Base-by-base conservation (phyloP, 2,329 filamentous ascomycete genomes). In the Lachnellula occidentalis region DNA sequence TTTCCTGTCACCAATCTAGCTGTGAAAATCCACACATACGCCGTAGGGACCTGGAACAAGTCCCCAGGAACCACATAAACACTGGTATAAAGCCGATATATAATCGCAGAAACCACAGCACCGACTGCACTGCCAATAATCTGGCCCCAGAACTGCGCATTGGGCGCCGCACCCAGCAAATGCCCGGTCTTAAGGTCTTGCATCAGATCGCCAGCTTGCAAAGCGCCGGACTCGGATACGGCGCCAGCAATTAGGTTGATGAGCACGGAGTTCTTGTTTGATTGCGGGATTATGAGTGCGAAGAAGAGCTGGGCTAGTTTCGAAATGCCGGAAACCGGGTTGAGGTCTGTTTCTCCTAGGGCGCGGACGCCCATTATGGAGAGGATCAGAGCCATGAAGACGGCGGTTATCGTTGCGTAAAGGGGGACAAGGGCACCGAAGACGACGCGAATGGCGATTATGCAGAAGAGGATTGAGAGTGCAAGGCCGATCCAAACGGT, bases 131-230 rank as follows among this genome's bases (percentile, higher is more conserved):
- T 90, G 4, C 94, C 94, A 51, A 99, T 92, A 19, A 97, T 82
- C 69, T 99, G 94, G 1, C 94, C 94, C 79, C 90, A 96, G 69
- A 99, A 99, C 66, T 99, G 94, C 0, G 94, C 94, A 64, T 88
- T 94, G 0, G 94, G 94, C 3, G 90, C 88, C 0, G 94, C 94
- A 11, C 92, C 92, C 1, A 99, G 80, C 0, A 99, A 75, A 70
- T 99, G 92, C 0, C 94, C 94, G 0, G 94, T 96, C 71, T 99
- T 99, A 31, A 99, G 80, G 69, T 99, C 94, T 69, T 99, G 94
- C 81, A 99, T 89, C 53, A 99, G 82, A 70, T 99, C 94, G 8
- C 94, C 94, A 2, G 94, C 92, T 74, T 99, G 94, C 4, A 97
- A 77, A 3, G 94, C 94, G 5, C 94, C 88, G 4, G 86, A 84